Conservation (phyloP, 2,329 filamentous ascomycete species). For the Sclerotinia spermophila region DNA sequence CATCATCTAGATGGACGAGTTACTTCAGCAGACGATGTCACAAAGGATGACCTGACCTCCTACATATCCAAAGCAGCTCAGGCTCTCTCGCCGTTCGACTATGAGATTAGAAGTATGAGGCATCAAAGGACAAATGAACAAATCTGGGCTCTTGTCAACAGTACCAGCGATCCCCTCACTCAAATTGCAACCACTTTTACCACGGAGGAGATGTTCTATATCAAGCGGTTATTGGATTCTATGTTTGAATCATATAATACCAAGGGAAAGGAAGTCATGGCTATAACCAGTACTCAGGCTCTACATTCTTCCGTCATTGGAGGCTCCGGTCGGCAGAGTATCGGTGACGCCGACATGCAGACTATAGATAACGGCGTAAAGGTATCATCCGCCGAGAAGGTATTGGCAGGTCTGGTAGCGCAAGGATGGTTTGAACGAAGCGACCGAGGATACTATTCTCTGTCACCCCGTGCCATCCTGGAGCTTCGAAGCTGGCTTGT, state of each 20-base stretch:
- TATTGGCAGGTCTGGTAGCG: slow-evolving; percentile 65
- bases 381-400: slow-evolving; percentile 70
- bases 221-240: slow-evolving; percentile 80
- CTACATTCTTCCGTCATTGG: slow-evolving; percentile 64
- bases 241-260: slow-evolving; percentile 93
- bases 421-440: slow-evolving; percentile 86
- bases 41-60: slow-evolving; percentile 60
- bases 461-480: slow-evolving; percentile 75
- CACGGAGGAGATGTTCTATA: slow-evolving; percentile 82
- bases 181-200: slow-evolving; percentile 80
- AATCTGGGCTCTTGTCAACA: slow-evolving; percentile 85
- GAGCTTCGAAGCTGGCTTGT: slow-evolving; percentile 81
- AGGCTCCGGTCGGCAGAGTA: slow-evolving; percentile 39
- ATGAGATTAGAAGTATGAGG: slow-evolving; percentile 73
- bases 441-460: slow-evolving; percentile 64
- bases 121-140: slow-evolving; percentile 65
- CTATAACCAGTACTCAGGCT: slow-evolving; percentile 75
- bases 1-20: slow-evolving; percentile 41
- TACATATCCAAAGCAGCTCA: slow-evolving; percentile 69
- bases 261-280: slow-evolving; percentile 75
- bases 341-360: slow-evolving; percentile 32
- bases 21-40: slow-evolving; percentile 59
- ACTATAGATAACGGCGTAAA: slow-evolving; percentile 58
- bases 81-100: slow-evolving; percentile 74
- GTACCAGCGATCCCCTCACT: slow-evolving; percentile 76